Conservation (phyloP, 2,329 filamentous ascomycete genomes). For the Diaporthe humulicola region DNA sequence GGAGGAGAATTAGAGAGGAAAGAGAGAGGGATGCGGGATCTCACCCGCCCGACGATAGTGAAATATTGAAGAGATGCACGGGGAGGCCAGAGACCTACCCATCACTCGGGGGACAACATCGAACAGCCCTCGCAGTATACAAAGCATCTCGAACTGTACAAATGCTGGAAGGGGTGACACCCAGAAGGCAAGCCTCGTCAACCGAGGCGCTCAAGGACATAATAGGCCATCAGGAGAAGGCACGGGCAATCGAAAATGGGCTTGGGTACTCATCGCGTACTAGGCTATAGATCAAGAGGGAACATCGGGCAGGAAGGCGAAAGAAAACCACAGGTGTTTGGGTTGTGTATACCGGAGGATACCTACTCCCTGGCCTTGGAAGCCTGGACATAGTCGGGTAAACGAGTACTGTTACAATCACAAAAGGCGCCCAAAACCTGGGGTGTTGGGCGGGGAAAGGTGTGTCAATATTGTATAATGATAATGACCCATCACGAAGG, state of each 20-base stretch:
- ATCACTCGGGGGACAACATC: neutral
- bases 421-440: neutral
- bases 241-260: neutral
- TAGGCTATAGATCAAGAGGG: neutral
- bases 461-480: slow-evolving; percentile 37
- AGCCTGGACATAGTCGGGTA: neutral
- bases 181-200: neutral
- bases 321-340: neutral
- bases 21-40: neutral
- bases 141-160: neutral
- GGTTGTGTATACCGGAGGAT: slow-evolving; percentile 4
- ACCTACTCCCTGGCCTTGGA: neutral
- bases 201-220: neutral
- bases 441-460: neutral
- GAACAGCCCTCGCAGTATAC: neutral
- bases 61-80: neutral
- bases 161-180: neutral
- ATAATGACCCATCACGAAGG: slow-evolving; percentile 36
- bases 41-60: neutral
- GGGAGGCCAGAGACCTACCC: neutral
- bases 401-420: neutral
- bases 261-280: neutral
- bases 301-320: neutral
- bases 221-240: neutral
- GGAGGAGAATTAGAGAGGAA: neutral